A percentile compares a stretch with the other conserved stretches of the same genome.
phyloP scores from a whole-genome alignment of 2,329 filamentous ascomycete genomes.

The Sclerotinia borealis region DNA sequence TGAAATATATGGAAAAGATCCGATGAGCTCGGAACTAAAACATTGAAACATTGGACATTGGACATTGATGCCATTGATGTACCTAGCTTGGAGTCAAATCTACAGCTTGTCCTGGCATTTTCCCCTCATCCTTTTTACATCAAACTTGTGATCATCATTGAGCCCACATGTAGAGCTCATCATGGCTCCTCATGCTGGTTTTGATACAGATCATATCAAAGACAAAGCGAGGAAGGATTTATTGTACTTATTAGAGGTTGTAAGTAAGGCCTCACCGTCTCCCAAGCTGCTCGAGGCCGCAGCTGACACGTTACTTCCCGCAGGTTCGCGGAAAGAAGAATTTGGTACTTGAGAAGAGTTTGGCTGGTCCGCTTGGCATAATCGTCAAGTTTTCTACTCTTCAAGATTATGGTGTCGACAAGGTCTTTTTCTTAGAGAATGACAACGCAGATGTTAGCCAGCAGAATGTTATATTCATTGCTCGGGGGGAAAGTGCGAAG shows the following conservation, averaged over 20 bases:
- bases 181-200: constrained; percentile 66
- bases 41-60: too few relatives aligned
- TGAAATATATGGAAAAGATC: background rate
- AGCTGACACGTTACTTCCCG: constrained; percentile 30
- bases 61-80: background rate
- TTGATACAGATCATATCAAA: constrained; percentile 69
- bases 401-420: constrained; percentile 96
- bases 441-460: constrained; percentile 91
- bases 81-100: constrained; percentile 18
- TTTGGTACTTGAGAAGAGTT: constrained; percentile 81
- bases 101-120: background rate
- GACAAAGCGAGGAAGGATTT: constrained; percentile 84
- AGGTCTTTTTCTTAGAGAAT: constrained; percentile 95
- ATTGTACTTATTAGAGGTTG: constrained; percentile 84
- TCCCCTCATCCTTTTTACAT: background rate
- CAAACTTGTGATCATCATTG: constrained; percentile 12
- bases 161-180: constrained; percentile 45
- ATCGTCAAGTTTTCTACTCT: constrained; percentile 93
- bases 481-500: constrained; percentile 79
- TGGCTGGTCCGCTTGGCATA: constrained; percentile 83
- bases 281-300: constrained; percentile 18
- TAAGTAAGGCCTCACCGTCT: constrained; percentile 52
- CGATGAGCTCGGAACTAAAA: constrained; percentile 4
- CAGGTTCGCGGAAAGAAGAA: constrained; percentile 99
- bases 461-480: constrained; percentile 90